These are phyloP conservation scores for Cordyceps tenuipes DNA, from an alignment of 2,329 filamentous ascomycete species.

Conservation along the genomic window DNA sequence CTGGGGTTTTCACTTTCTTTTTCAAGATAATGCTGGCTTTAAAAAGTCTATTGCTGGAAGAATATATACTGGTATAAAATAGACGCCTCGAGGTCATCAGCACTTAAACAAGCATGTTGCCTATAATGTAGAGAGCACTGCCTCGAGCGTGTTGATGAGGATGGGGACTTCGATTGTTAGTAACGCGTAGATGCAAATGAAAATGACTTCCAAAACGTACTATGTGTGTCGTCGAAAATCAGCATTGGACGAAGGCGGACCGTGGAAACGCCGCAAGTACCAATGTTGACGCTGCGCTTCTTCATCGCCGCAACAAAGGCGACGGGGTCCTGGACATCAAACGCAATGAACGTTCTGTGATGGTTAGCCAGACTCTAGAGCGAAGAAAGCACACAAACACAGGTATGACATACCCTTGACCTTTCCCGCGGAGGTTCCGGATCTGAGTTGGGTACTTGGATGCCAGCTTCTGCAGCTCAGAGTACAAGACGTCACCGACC, in stretches of 20 bases:
- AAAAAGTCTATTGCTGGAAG: not conserved
- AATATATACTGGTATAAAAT: not conserved
- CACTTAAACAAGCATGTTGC: too few species aligned
- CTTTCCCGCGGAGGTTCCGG: constrained; percentile 67
- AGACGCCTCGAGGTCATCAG: not conserved
- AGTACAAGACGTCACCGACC: constrained; percentile 61
- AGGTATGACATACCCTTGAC: constrained; percentile 19
- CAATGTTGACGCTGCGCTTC: constrained; percentile 65
- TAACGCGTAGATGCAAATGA: not conserved
- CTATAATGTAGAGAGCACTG: constrained; percentile 21
- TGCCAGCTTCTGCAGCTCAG: constrained; percentile 53
- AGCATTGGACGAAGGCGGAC: constrained; percentile 73
- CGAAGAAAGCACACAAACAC: not conserved
- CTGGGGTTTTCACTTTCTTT: too few species aligned
- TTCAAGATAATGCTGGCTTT: not conserved
- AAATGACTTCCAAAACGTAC: constrained; percentile 13
- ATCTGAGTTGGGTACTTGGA: constrained; percentile 61
- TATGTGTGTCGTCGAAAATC: constrained; percentile 38
- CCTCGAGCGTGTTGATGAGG: constrained; percentile 22
- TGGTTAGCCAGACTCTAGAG: not conserved
- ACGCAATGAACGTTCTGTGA: constrained; percentile 63
- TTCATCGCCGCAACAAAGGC: constrained; percentile 64
- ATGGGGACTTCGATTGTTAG: constrained; percentile 15
- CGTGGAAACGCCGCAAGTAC: constrained; percentile 61
- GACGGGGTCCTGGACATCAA: constrained; percentile 63